Evolutionary conservation across 2,329 filamentous ascomycete genomes (phyloP), one percentile per base, ranked within the genome.

Genomic region (Escovopsis weberi): DNA sequence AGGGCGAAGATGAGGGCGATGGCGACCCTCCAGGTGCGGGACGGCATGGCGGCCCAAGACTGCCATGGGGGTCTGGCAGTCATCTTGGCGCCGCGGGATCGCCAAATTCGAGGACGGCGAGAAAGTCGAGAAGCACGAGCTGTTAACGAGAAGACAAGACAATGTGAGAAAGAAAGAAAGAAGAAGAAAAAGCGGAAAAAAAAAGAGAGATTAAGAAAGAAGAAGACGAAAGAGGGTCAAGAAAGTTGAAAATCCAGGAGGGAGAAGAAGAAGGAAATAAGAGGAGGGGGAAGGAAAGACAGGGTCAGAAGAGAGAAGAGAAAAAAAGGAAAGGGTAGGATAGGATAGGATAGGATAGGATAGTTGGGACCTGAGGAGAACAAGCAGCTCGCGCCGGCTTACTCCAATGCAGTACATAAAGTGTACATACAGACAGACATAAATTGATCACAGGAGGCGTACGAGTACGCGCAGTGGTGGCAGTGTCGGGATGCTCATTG

Each of bases 11-110:
- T 49, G n/a, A 53, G 37, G 38, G 56, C 41, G 40, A 54, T 37
- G 26, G 53, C 47, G 26, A 55, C 47, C 50, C 51, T 55, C 50
- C 54, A 54, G 45, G 52, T 50, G 42, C 57, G 55, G 37, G 45
- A 44, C 38, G 51, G 47, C 43, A 47, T 43, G 28, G 44, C 37
- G 45, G 39, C 32, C 38, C 43, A 40, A 38, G 38, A 39, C 35
- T 33, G 45, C 47, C 45, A 49, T 26, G 42, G 45, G 38, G 45
- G 37, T 33, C 48, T 48, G 39, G 45, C 46, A 39, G 33, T 42
- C 48, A 51, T 51, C 26, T 33, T 43, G 19, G 42, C 18, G 43
- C 26, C 23, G 23, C 36, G 26, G 15, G 12, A 15, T 26, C 43
- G 38, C 43, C 39, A 38, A 39, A 39, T n/a, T 33, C 23, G 19